Base-by-base conservation (phyloP, 495 filamentous ascomycete species). In the Clavariopsis aquatica region DNA sequence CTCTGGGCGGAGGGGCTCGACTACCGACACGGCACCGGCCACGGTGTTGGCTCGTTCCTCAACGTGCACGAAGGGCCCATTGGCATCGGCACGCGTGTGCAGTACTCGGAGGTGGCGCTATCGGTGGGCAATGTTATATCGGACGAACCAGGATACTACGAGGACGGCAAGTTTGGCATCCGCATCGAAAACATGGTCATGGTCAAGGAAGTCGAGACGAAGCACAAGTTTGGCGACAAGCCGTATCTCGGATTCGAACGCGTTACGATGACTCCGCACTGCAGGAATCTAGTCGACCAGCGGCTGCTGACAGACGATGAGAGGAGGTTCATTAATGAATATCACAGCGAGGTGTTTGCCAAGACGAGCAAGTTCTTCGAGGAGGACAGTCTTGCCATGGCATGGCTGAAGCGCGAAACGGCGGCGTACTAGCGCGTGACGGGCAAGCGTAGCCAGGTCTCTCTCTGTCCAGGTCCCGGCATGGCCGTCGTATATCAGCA, bases 61-160 rank as follows among this genome's bases (percentile, higher is more conserved):
- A 98, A 98, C 65, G 95, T 99, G 1, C 95, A 99, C 75, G 95
- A 99, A 75, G 95, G 95, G 0, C 95, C 95, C 7, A 96, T 99
- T 60, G 95, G 95, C 22, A 92, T 99, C 54, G 95, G 95, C 20
- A 96, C 92, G 6, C 83, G 93, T 46, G 82, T 93, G 28, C 90
- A 96, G 68, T 97, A 93, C 73, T 87, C 90, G 9, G 95, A 99
- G 68, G 94, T 98, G 22, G 81, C 94, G 0, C 82, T 99, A 22
- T 83, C 91, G 0, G 80, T 87, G n/a, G 95, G 95, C 49, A 96
- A 97, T 72, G 93, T 98, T 46, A 84, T 97, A 62, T 96, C 92
- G 3, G 88, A 96, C 72, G 93, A 99, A 74, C 95, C 94, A 15
- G 95, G 95, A 29, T 99, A 92, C 78, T 99, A 99, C 77, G 95